Conservation (phyloP, 164 flowering plant species). For the Magnolia changhungtana region DNA sequence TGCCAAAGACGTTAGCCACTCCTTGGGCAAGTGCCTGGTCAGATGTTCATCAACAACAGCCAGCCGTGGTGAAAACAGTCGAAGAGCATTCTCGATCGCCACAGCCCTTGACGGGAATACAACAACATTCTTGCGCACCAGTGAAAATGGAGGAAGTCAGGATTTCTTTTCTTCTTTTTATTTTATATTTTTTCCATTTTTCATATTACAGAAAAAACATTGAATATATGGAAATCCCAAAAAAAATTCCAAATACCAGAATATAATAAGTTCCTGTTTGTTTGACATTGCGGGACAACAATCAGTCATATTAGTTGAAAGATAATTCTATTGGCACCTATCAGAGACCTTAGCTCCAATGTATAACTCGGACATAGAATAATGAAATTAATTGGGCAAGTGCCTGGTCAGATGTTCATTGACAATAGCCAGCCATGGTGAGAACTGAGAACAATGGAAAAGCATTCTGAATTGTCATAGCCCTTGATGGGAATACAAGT, state of each 20-base stretch:
- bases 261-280: neutral
- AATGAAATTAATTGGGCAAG: conserved; percentile 41
- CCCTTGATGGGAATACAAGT: conserved; percentile 76
- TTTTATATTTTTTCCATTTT: too few species aligned
- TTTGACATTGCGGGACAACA: neutral
- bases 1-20: conserved; percentile 79
- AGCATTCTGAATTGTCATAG: conserved; percentile 83
- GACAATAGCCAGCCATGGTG: conserved; percentile 78
- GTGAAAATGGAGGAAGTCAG: conserved; percentile 14
- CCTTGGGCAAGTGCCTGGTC: conserved; percentile 74
- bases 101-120: conserved; percentile 92
- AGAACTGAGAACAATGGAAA: conserved; percentile 63
- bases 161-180: neutral
- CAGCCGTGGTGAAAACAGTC: conserved; percentile 89
- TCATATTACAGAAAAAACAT: too few species aligned
- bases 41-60: conserved; percentile 93
- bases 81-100: conserved; percentile 85
- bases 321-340: neutral
- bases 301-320: neutral
- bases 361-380: too few species aligned
- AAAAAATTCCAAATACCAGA: neutral
- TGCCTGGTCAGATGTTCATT: conserved; percentile 86
- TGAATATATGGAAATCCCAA: too few species aligned
- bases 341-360: neutral
- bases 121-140: conserved; percentile 67